These are phyloP conservation scores for Akanthomyces uredinophilus DNA, from an alignment of 2,329 filamentous ascomycete species.

Conservation along the genomic window DNA sequence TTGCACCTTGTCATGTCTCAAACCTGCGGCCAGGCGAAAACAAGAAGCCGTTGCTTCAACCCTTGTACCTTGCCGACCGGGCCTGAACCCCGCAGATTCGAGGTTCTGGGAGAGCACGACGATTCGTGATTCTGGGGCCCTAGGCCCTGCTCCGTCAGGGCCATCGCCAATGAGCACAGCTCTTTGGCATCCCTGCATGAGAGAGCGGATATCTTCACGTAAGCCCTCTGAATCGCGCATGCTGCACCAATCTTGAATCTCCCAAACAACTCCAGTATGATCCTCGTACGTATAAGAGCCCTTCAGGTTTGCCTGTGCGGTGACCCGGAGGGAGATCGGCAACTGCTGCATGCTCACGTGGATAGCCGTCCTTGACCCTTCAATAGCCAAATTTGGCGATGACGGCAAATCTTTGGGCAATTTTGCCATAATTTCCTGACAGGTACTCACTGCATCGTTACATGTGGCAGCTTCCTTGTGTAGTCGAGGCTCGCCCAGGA, in stretches of 20 bases:
- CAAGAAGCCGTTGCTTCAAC: no score
- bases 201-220: neutral
- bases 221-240: slow-evolving; percentile 6
- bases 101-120: neutral
- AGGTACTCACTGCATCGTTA: neutral
- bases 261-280: neutral
- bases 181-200: neutral
- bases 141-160: neutral
- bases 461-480: no score
- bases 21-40: no score
- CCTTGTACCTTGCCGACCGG: no score
- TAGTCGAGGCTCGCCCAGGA: neutral
- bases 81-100: neutral
- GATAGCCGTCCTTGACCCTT: neutral
- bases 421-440: neutral
- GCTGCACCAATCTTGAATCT: neutral
- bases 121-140: neutral
- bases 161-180: neutral
- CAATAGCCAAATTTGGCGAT: neutral
- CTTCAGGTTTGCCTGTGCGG: neutral
- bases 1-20: no score
- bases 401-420: neutral
- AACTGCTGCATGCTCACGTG: neutral
- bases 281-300: neutral
- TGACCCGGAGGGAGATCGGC: neutral